Percentiles rank a stretch among this genome's conserved stretches.
Conservation (phyloP, 352 stramenopile species). For the Pseudoperonospora humuli region DNA sequence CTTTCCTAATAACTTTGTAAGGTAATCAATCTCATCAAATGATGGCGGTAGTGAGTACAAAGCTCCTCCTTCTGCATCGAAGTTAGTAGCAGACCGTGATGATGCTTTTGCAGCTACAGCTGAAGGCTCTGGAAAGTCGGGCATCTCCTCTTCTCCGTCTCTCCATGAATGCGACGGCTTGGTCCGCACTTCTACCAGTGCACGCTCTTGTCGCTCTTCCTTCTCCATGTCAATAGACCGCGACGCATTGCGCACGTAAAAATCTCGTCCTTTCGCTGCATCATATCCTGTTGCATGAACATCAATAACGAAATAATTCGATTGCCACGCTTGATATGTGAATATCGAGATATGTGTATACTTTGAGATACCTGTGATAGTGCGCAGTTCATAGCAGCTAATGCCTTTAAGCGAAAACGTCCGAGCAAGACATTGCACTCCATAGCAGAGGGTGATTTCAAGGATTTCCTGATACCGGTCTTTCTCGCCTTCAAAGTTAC, state of each 20-base stretch:
- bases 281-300: conserved; percentile 30
- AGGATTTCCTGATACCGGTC: conserved; percentile 48
- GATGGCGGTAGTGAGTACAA: conserved; percentile 17
- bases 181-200: conserved; percentile 21
- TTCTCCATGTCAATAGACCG: background rate
- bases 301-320: background rate
- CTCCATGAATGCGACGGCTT: conserved; percentile 68
- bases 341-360: background rate
- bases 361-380: conserved; percentile 34
- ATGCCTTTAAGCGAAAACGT: conserved; percentile 60
- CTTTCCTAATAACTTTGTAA: conserved; percentile 47
- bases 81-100: background rate
- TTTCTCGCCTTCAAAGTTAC: conserved; percentile 54
- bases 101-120: background rate
- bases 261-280: conserved; percentile 38
- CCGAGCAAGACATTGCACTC: conserved; percentile 53
- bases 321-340: background rate
- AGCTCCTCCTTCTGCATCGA: background rate
- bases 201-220: conserved; percentile 1
- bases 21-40: conserved; percentile 58
- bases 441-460: conserved; percentile 65
- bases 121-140: conserved; percentile 14
- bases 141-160: conserved; percentile 38
- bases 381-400: conserved; percentile 46
- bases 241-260: conserved; percentile 46